phyloP scores from a whole-genome alignment of 2,329 filamentous ascomycete genomes.

The Endoconidiophora laricicola region DNA sequence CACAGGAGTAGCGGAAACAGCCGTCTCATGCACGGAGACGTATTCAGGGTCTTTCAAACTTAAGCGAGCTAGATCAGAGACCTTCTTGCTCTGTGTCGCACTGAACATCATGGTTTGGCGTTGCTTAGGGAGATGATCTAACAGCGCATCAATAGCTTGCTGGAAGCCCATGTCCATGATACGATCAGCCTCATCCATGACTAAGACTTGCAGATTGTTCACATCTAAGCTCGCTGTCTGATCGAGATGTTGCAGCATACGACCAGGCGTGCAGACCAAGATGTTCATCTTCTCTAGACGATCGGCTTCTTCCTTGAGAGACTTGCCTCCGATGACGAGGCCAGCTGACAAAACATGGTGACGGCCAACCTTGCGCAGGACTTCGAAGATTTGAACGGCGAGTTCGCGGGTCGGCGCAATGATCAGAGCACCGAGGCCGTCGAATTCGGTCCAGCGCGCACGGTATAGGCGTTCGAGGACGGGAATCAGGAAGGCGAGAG shows the following conservation, averaged over 20 bases:
- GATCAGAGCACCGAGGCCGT: constrained; percentile 83
- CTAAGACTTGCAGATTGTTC: constrained; percentile 79
- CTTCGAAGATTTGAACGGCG: constrained; percentile 92
- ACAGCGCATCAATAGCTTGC: constrained; percentile 71
- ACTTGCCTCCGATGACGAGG: constrained; percentile 86
- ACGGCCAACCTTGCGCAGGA: constrained; percentile 74
- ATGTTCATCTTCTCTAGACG: constrained; percentile 89
- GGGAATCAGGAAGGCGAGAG: constrained; percentile 78
- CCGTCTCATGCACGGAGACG: constrained; percentile 78
- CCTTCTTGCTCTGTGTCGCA: constrained; percentile 86
- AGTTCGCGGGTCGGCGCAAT: constrained; percentile 89
- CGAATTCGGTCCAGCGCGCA: constrained; percentile 72
- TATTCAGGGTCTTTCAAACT: constrained; percentile 87
- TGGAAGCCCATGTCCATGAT: constrained; percentile 98
- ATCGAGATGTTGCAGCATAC: constrained; percentile 89
- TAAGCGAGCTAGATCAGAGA: constrained; percentile 78
- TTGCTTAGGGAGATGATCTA: constrained; percentile 73
- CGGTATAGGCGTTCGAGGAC: constrained; percentile 86
- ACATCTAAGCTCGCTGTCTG: constrained; percentile 83
- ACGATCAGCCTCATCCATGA: constrained; percentile 88
- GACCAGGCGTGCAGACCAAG: constrained; percentile 81
- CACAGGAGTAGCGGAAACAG: constrained; percentile 61
- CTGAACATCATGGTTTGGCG: constrained; percentile 91
- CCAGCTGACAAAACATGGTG: constrained; percentile 86
- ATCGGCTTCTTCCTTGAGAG: constrained; percentile 69